Conservation (phyloP, 495 filamentous ascomycete genomes). For the Talaromyces trachyspermus region DNA sequence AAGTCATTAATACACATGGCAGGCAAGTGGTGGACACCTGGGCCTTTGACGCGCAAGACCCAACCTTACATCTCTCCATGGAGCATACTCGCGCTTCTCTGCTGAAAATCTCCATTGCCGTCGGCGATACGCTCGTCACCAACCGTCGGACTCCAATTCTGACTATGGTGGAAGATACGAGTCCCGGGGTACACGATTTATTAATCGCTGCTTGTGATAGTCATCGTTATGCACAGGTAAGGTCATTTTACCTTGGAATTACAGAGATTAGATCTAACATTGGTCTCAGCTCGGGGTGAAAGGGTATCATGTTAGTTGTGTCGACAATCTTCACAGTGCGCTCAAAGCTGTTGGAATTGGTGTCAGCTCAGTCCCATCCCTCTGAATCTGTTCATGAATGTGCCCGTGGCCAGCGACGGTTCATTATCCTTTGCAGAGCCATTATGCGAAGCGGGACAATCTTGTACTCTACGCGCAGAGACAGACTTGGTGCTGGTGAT, state of each 20-base stretch:
- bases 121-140: slow-evolving; percentile 25
- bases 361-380: slow-evolving; percentile 24
- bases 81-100: slow-evolving; percentile 30
- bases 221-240: slow-evolving; percentile 23
- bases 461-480: slow-evolving; percentile 28
- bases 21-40: slow-evolving; percentile 47
- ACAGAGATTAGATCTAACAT: not conserved
- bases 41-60: slow-evolving; percentile 33
- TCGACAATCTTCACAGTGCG: slow-evolving; percentile 34
- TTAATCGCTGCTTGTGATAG: slow-evolving; percentile 33
- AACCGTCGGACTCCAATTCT: slow-evolving; percentile 30
- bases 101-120: slow-evolving; percentile 18
- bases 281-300: slow-evolving; percentile 16
- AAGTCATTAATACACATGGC: slow-evolving; percentile 44
- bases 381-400: slow-evolving; percentile 44
- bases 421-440: slow-evolving; percentile 25
- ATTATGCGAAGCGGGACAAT: slow-evolving; percentile 25
- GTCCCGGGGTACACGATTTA: slow-evolving; percentile 33
- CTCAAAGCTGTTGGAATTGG: slow-evolving; percentile 12
- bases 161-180: slow-evolving; percentile 30
- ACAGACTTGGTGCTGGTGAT: slow-evolving; percentile 32
- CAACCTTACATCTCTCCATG: slow-evolving; percentile 30
- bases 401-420: slow-evolving; percentile 25
- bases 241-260: not conserved
- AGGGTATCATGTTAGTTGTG: slow-evolving; percentile 33